Evolutionary conservation across 352 stramenopile species (phyloP).

Genomic region (Pythium vanterpoolii): DNA sequence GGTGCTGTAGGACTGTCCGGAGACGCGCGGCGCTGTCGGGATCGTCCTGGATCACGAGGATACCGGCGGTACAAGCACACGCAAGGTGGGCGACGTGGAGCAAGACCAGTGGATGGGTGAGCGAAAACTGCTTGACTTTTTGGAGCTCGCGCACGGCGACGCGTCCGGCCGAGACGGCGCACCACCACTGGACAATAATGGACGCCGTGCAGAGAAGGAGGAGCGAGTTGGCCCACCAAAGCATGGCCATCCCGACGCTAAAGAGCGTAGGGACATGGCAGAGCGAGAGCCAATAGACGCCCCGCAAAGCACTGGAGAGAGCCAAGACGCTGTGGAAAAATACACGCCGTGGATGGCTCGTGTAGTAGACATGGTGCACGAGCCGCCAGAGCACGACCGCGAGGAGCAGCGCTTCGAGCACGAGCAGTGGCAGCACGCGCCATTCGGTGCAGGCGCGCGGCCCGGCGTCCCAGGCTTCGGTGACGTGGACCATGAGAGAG

Average conservation of each 20-base stretch:
- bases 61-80: slow-evolving; percentile 30
- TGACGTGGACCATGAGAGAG: slow-evolving; percentile 12
- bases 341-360: slow-evolving; percentile 50
- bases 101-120: slow-evolving; percentile 54
- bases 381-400: slow-evolving; percentile 50
- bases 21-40: slow-evolving; percentile 25
- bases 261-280: slow-evolving; percentile 27
- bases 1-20: slow-evolving; percentile 21
- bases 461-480: slow-evolving; percentile 15
- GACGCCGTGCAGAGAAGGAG: slow-evolving; percentile 60
- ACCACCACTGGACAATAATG: slow-evolving; percentile 70
- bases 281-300: slow-evolving; percentile 21
- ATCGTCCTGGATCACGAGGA: slow-evolving; percentile 29
- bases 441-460: slow-evolving; percentile 38
- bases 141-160: slow-evolving; percentile 49
- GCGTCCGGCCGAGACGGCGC: slow-evolving; percentile 47
- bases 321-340: slow-evolving; percentile 52
- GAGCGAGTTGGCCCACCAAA: slow-evolving; percentile 63
- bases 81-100: slow-evolving; percentile 55
- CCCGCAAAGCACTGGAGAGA: slow-evolving; percentile 7
- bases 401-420: slow-evolving; percentile 40
- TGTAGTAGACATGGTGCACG: slow-evolving; percentile 60
- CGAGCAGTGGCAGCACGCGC: slow-evolving; percentile 42
- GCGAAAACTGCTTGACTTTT: slow-evolving; percentile 38
- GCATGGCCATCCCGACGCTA: slow-evolving; percentile 31